Conservation (phyloP, 345 rosid genomes). For the Populus ilicifolia region DNA sequence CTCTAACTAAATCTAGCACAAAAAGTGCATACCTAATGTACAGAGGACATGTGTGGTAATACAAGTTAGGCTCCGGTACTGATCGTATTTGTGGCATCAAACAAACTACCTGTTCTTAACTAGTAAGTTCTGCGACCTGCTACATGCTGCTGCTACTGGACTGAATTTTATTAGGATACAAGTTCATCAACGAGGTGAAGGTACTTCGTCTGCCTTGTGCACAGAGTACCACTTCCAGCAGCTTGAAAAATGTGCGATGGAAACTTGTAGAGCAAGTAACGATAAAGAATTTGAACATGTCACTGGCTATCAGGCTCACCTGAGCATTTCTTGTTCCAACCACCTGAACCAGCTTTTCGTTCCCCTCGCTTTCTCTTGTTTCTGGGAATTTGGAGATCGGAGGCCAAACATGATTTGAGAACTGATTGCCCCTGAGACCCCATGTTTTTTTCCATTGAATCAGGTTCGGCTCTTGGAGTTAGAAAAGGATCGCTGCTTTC, state of each 20-base stretch:
- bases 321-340: slow-evolving; percentile 67
- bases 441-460: slow-evolving; percentile 17
- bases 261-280: slow-evolving; percentile 3
- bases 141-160: neutral
- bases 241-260: slow-evolving; percentile 1
- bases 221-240: neutral
- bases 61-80: neutral
- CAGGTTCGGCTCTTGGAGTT: slow-evolving; percentile 35
- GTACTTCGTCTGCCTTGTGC: neutral
- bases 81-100: neutral
- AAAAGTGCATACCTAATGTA: neutral
- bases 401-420: slow-evolving; percentile 65
- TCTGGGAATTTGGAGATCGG: slow-evolving; percentile 62
- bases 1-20: neutral
- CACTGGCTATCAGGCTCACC: slow-evolving; percentile 73
- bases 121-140: neutral
- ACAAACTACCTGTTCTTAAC: neutral
- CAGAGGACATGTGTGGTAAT: neutral
- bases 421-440: slow-evolving; percentile 36
- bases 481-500: slow-evolving; percentile 43
- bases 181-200: neutral
- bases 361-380: slow-evolving; percentile 91
- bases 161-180: neutral
- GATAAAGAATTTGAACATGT: slow-evolving; percentile 4
- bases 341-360: slow-evolving; percentile 60